phyloP scores from a whole-genome alignment of 176 grass and related monocot species.

The Olyra latifolia region DNA sequence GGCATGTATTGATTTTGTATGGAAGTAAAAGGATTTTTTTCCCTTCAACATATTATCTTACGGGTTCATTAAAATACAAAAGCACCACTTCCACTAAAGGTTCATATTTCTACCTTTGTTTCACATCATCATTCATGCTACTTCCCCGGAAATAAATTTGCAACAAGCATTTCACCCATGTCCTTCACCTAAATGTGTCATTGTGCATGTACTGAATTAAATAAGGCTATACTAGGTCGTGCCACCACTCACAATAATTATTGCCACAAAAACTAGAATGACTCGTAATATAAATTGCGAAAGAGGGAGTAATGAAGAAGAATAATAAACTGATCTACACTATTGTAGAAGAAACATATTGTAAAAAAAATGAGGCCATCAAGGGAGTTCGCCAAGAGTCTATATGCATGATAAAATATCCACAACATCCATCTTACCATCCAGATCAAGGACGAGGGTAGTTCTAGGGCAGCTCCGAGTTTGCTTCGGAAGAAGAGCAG shows the following conservation, averaged over 20 bases:
- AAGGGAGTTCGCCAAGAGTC: not conserved
- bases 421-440: constrained; percentile 58
- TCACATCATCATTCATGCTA: not conserved
- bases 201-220: not conserved
- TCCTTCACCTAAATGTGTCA: not conserved
- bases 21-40: not conserved
- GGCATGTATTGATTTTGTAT: not conserved
- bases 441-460: constrained; percentile 87
- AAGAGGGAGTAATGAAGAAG: not conserved
- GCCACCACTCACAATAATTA: not conserved
- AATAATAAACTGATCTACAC: not conserved
- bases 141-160: not conserved
- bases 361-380: not conserved
- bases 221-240: not conserved
- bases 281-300: not conserved
- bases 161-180: not conserved
- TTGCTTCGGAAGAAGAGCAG: constrained; percentile 87
- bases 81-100: not conserved
- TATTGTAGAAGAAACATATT: not conserved
- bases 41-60: not conserved
- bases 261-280: not conserved
- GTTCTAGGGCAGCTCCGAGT: constrained; percentile 90
- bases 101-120: not conserved
- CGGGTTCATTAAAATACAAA: not conserved
- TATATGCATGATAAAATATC: not conserved